These are phyloP conservation scores for Candida tetrigidarum DNA, from an alignment of 1,139 yeast species.

Conservation along the genomic window DNA sequence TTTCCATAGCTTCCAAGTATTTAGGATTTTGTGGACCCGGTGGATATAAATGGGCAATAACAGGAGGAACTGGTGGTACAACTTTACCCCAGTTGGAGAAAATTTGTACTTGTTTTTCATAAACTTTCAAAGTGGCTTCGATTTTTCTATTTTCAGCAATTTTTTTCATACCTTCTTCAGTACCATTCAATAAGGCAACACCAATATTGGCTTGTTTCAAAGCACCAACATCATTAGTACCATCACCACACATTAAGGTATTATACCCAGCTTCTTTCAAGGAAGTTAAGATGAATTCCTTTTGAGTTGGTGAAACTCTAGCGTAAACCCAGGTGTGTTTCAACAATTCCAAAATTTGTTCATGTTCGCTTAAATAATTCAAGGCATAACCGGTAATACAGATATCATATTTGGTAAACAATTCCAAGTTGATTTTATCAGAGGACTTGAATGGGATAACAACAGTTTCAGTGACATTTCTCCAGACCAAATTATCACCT, in stretches of 20 bases:
- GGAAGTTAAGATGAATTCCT: slow-evolving; percentile 85
- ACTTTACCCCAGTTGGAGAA: slow-evolving; percentile 84
- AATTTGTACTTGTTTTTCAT: slow-evolving; percentile 82
- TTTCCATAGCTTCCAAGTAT: slow-evolving; percentile 83
- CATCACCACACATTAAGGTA: slow-evolving; percentile 99
- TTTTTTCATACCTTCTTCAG: slow-evolving; percentile 92
- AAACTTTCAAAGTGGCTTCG: slow-evolving; percentile 67
- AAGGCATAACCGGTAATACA: slow-evolving; percentile 96
- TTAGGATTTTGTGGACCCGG: slow-evolving; percentile 94
- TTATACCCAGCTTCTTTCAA: slow-evolving; percentile 89
- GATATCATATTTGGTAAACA: slow-evolving; percentile 75
- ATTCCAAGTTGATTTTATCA: slow-evolving; percentile 57
- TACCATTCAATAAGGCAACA: slow-evolving; percentile 95
- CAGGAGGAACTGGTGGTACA: slow-evolving; percentile 82
- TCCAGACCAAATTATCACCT: slow-evolving; percentile 74
- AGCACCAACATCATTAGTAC: slow-evolving; percentile 99
- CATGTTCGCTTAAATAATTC: slow-evolving; percentile 62
- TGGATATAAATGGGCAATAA: slow-evolving; percentile 93
- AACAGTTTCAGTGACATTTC: slow-evolving; percentile 78
- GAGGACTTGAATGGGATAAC: slow-evolving; percentile 69
- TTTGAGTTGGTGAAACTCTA: slow-evolving; percentile 96
- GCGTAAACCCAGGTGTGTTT: slow-evolving; percentile 97
- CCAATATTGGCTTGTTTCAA: slow-evolving; percentile 98
- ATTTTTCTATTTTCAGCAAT: slow-evolving; percentile 79
- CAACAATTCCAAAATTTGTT: slow-evolving; percentile 70